Percentiles rank a stretch among this genome's conserved stretches.
phyloP scores from a whole-genome alignment of 148 eudicot species.

The Vaccinium macrocarpon region DNA sequence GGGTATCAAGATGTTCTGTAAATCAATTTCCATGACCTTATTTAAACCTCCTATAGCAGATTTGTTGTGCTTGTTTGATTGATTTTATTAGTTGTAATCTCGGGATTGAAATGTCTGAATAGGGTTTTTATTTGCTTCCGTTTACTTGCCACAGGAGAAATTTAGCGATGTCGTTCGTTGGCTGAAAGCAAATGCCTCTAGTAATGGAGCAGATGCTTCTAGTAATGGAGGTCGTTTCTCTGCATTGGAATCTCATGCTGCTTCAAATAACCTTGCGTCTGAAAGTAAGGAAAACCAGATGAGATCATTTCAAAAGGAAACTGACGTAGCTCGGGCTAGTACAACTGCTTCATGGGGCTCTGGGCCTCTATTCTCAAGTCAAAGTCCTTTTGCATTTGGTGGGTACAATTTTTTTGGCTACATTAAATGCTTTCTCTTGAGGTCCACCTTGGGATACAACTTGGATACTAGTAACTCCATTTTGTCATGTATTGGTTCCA shows the following conservation, averaged over 20 bases:
- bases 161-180: conserved; percentile 83
- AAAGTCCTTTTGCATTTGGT: conserved; percentile 60
- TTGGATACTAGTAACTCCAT: not conserved
- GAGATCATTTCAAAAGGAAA: conserved; percentile 32
- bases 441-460: not conserved
- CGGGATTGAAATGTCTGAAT: not conserved
- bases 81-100: conserved; percentile 2
- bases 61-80: not conserved
- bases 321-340: conserved; percentile 28
- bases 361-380: conserved; percentile 35
- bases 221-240: conserved; percentile 41
- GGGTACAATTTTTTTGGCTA: conserved; percentile 23
- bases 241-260: conserved; percentile 33
- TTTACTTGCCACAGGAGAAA: conserved; percentile 48
- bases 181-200: conserved; percentile 57
- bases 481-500: not conserved
- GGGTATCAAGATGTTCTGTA: not conserved
- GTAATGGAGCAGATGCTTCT: conserved; percentile 49
- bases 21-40: not conserved
- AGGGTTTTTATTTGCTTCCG: not conserved
- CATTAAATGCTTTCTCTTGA: not conserved
- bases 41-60: not conserved
- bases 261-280: conserved; percentile 30
- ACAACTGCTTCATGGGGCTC: conserved; percentile 42
- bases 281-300: conserved; percentile 42